These are phyloP conservation scores for Xanthoconium purpureum DNA, from an alignment of 768 basidiomycete species.

Conservation along the genomic window DNA sequence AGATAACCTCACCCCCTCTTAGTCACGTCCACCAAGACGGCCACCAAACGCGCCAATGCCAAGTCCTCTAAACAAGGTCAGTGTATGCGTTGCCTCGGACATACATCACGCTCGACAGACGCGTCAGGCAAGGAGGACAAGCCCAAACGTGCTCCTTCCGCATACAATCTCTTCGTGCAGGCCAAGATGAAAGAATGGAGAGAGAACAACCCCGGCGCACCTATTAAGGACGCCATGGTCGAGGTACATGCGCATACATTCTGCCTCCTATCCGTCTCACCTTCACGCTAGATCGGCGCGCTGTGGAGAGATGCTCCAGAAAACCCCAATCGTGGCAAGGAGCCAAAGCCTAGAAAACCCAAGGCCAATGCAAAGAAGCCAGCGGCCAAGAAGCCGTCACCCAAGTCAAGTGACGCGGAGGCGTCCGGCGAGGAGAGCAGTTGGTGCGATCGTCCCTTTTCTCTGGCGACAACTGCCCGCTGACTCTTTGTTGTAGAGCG, in stretches of 20 bases:
- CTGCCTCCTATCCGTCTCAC: constrained; percentile 4
- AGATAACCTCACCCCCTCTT: constrained; percentile 3
- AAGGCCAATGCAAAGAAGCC: constrained; percentile 32
- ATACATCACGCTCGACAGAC: not conserved
- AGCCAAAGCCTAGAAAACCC: constrained; percentile 44
- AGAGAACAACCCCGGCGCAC: constrained; percentile 45
- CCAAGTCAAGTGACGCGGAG: constrained; percentile 23
- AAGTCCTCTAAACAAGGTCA: constrained; percentile 40
- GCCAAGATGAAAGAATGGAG: constrained; percentile 57
- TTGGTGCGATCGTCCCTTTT: constrained; percentile 7
- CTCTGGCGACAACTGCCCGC: not conserved
- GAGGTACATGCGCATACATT: constrained; percentile 31
- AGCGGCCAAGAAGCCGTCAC: constrained; percentile 12
- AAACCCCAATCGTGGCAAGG: constrained; percentile 62
- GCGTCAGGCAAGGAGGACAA: constrained; percentile 41
- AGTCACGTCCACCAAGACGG: constrained; percentile 54
- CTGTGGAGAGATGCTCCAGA: constrained; percentile 59
- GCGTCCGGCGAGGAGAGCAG: constrained; percentile 23
- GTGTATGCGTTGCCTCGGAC: constrained; percentile 11
- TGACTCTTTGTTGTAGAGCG: constrained; percentile 3
- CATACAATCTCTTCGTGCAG: constrained; percentile 58
- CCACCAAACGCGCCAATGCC: constrained; percentile 51
- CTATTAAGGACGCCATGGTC: constrained; percentile 53
- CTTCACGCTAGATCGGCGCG: constrained; percentile 44
- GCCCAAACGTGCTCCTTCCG: constrained; percentile 54